A percentile compares a stretch with the other conserved stretches of the same genome.
These are phyloP conservation scores for Luzula sylvatica DNA, from an alignment of 176 grass and related monocot genomes.

Conservation along the genomic window DNA sequence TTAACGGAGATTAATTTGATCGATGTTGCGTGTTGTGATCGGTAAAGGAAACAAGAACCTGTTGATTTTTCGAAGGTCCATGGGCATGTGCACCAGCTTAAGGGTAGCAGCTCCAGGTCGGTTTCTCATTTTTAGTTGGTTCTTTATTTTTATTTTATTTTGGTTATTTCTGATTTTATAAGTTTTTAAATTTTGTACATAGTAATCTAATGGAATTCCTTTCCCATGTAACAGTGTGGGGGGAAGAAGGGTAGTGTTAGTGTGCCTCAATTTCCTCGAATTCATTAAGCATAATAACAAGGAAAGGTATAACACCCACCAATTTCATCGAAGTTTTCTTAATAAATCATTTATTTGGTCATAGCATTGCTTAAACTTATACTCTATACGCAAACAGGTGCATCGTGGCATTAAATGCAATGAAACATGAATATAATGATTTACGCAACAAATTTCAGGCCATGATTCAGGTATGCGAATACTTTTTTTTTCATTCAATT, in stretches of 20 bases:
- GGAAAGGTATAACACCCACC: conserved; percentile 28
- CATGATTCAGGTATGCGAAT: conserved; percentile 65
- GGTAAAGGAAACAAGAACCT: conserved; percentile 37
- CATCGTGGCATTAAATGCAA: conserved; percentile 38
- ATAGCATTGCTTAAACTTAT: not conserved
- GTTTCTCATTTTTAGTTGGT: not conserved
- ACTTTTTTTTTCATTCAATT: not conserved
- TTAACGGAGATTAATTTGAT: not conserved
- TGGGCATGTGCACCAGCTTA: conserved; percentile 69
- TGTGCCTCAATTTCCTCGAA: conserved; percentile 37
- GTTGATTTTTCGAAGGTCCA: conserved; percentile 70
- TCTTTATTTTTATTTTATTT: not conserved
- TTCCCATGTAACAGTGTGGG: conserved; percentile 51
- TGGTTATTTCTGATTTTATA: not conserved
- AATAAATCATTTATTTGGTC: not conserved
- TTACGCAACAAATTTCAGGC: conserved; percentile 43
- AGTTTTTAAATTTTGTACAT: not conserved
- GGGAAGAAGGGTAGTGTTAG: conserved; percentile 56
- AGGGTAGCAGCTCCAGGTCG: conserved; percentile 84
- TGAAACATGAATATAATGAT: conserved; percentile 55
- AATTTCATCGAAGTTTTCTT: not conserved
- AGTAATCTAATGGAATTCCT: not conserved
- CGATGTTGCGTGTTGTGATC: not conserved
- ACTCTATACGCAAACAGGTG: conserved; percentile 28
- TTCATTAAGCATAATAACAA: conserved; percentile 51